These are phyloP conservation scores for Boletellus ananiceps DNA, from an alignment of 768 basidiomycete species.

Conservation along the genomic window DNA sequence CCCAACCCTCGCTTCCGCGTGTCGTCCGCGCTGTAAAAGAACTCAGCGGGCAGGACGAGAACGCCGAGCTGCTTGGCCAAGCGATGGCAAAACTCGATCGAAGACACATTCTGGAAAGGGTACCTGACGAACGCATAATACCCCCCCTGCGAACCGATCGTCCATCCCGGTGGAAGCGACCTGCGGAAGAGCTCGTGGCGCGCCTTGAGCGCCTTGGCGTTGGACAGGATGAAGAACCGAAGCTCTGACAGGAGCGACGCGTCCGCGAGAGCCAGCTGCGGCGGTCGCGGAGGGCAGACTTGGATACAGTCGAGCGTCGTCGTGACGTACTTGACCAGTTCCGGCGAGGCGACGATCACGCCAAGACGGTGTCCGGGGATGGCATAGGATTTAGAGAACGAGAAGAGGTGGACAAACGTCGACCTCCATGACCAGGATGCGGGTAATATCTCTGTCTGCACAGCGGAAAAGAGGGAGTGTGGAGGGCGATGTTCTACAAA, in stretches of 20 bases:
- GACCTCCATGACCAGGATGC: slow-evolving; percentile 48
- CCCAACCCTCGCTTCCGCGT: slow-evolving; percentile 11
- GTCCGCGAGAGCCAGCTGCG: slow-evolving; percentile 61
- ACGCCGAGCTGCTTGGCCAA: slow-evolving; percentile 63
- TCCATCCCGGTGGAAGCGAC: slow-evolving; percentile 52
- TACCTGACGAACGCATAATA: slow-evolving; percentile 78
- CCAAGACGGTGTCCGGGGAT: slow-evolving; percentile 84
- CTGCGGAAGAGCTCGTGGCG: slow-evolving; percentile 56
- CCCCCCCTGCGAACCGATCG: slow-evolving; percentile 59
- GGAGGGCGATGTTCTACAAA: slow-evolving; percentile 55
- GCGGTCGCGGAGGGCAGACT: slow-evolving; percentile 70
- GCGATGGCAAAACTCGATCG: slow-evolving; percentile 51
- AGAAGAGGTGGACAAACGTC: slow-evolving; percentile 65
- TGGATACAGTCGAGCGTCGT: slow-evolving; percentile 77
- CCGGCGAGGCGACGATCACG: slow-evolving; percentile 57
- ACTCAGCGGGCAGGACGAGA: slow-evolving; percentile 58
- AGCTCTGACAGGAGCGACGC: slow-evolving; percentile 48
- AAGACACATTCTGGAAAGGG: slow-evolving; percentile 46
- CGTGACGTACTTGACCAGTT: slow-evolving; percentile 43
- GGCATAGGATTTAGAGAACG: slow-evolving; percentile 77
- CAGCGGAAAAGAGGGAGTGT: slow-evolving; percentile 49
- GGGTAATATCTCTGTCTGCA: neutral
- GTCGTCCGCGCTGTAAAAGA: slow-evolving; percentile 42
- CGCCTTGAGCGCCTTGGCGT: slow-evolving; percentile 43
- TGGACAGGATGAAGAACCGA: slow-evolving; percentile 46